phyloP scores from a whole-genome alignment of 2,329 filamentous ascomycete genomes.

The Aspergillus neotritici region DNA sequence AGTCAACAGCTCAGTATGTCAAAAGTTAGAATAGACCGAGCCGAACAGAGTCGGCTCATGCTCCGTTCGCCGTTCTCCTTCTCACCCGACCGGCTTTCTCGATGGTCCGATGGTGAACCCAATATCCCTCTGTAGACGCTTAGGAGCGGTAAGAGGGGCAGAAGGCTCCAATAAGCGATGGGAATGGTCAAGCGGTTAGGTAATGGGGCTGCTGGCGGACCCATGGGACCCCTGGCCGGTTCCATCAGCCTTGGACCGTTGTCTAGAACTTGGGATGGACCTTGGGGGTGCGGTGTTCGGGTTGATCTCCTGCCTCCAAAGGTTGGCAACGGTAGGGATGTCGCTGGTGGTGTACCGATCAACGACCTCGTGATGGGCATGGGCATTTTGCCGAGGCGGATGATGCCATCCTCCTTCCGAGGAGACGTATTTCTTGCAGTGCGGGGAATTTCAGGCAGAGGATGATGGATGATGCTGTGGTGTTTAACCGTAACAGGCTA shows the following conservation, averaged over 20 bases:
- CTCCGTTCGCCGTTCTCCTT: no score
- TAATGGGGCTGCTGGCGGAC: slow-evolving; percentile 22
- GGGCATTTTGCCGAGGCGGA: slow-evolving; percentile 3
- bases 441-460: slow-evolving; percentile 23
- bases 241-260: slow-evolving; percentile 9
- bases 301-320: no score
- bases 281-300: no score
- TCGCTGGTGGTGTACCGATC: background rate
- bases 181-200: slow-evolving; percentile 26
- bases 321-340: no score
- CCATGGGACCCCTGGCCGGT: slow-evolving; percentile 21
- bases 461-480: background rate
- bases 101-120: no score
- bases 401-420: slow-evolving; percentile 25
- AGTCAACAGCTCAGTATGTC: no score
- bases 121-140: no score
- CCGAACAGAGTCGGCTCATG: no score
- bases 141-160: background rate
- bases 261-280: slow-evolving; percentile 15
- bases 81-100: no score
- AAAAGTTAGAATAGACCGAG: no score
- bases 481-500: background rate
- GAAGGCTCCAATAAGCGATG: slow-evolving; percentile 11
- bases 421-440: slow-evolving; percentile 18
- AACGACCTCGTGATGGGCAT: background rate